A percentile compares a stretch with the other conserved stretches of the same genome.
These are phyloP conservation scores for Phytophthora ohioensis DNA, from an alignment of 352 stramenopile genomes.

Conservation along the genomic window DNA sequence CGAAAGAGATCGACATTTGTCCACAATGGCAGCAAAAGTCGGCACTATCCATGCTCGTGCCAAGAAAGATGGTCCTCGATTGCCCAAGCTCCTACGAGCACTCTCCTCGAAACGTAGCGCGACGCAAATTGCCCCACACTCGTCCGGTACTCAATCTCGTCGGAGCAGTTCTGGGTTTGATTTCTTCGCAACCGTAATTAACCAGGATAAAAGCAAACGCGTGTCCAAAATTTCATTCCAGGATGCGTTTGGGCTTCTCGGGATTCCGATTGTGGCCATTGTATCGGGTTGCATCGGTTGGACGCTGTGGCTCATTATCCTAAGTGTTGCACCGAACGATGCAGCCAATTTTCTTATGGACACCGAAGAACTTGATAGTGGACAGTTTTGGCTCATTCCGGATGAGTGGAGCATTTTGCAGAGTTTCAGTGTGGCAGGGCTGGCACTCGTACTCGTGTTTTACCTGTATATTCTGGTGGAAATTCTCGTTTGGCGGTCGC, in stretches of 20 bases:
- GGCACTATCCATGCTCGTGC: too few species aligned
- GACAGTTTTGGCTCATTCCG: constrained; percentile 40
- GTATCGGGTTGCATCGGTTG: constrained; percentile 22
- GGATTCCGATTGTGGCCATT: constrained; percentile 12
- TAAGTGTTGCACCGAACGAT: constrained; percentile 36
- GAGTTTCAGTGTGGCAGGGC: constrained; percentile 12
- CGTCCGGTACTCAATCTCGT: too few species aligned
- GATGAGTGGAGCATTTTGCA: constrained; percentile 25
- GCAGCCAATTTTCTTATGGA: constrained; percentile 42
- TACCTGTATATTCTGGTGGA: constrained; percentile 27
- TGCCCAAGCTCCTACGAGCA: too few species aligned
- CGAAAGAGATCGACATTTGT: too few species aligned
- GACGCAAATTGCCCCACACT: too few species aligned
- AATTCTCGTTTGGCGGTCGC: constrained; percentile 25
- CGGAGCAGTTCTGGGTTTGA: too few species aligned
- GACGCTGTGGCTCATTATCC: constrained; percentile 35
- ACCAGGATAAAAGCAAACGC: too few species aligned
- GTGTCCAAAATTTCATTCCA: constrained; percentile 8
- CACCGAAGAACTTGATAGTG: constrained; percentile 33
- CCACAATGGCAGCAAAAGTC: too few species aligned
- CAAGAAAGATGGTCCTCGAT: too few species aligned
- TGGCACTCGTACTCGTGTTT: constrained; percentile 14
- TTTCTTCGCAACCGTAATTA: too few species aligned
- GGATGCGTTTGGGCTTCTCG: constrained; percentile 19
- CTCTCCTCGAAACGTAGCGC: too few species aligned